Conservation (phyloP, 306 rosid genomes). For the Ormosia emarginata region DNA sequence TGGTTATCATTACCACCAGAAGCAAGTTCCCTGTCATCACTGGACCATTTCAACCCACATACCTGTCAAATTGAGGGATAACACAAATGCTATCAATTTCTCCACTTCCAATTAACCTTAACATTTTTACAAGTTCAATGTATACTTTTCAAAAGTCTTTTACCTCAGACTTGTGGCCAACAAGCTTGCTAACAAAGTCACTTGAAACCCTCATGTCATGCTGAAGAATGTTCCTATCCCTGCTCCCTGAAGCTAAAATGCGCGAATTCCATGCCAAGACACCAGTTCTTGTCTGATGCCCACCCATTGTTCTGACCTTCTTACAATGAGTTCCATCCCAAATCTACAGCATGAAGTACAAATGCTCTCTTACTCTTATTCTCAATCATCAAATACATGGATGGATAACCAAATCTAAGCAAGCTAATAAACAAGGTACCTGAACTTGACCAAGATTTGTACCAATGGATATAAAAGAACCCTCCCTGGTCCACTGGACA, state of each 20-base stretch:
- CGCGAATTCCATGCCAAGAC: slow-evolving; percentile 98
- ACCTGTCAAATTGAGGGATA: slow-evolving; percentile 34
- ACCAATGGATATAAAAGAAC: slow-evolving; percentile 87
- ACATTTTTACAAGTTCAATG: background rate
- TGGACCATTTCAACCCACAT: slow-evolving; percentile 98
- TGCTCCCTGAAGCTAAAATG: slow-evolving; percentile 84
- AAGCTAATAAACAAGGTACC: slow-evolving; percentile 41
- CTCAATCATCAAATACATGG: background rate
- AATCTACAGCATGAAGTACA: slow-evolving; percentile 37
- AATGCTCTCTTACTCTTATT: slow-evolving; percentile 8
- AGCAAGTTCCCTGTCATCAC: slow-evolving; percentile 96
- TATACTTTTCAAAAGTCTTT: background rate
- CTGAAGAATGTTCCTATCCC: slow-evolving; percentile 89
- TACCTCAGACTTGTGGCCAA: slow-evolving; percentile 99
- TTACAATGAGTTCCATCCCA: slow-evolving; percentile 96
- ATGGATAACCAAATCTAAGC: background rate
- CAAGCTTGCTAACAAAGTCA: slow-evolving; percentile 69
- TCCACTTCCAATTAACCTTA: background rate
- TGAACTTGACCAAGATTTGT: slow-evolving; percentile 93
- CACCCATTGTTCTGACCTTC: slow-evolving; percentile 91
- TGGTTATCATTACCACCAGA: slow-evolving; percentile 99
- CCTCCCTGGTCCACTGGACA: slow-evolving; percentile 94
- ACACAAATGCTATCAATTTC: background rate
- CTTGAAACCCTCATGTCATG: slow-evolving; percentile 85
- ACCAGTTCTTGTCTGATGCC: slow-evolving; percentile 98